Evolutionary conservation across 345 rosid genomes (phyloP), one percentile per base, ranked within the genome.

Genomic region (Stellera chamaejasme): DNA sequence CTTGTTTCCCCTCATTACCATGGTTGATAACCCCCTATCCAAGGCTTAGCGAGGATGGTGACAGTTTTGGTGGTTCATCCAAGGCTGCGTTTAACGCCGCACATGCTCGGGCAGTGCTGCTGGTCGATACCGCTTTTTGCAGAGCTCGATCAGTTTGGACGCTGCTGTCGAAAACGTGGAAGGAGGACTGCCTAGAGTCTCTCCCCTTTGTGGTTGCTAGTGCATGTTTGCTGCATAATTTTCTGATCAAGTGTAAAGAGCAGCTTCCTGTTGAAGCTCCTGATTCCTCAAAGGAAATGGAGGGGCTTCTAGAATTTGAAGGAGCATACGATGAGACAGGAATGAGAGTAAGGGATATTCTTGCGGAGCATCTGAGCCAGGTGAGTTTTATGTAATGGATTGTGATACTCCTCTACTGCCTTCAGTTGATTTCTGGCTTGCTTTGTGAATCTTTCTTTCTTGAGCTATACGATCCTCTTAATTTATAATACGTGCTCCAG

Each of bases 1-100:
- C 84, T 48, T 67, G 83, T 72, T 82, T 86, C 43, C 92, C 97
- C 13, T 69, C 82, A 14, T 54, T 82, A 59, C 75, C 84, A 9
- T 90, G 95, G 97, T 87, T 90, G 52, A 39, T 86, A 65, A 80
- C 90, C 46, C 90, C 92, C 55, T 90, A 78, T 47, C 12, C 42
- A 13, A 57, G 48, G 41, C 50, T 56, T 27, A 62, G 66, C 12
- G 87, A 78, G 23, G 85, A 76, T 27, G 85, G 75, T 13, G 72
- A 73, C 44, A 72, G 82, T 64, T 75, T 71, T 6, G 61, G n/a
- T n/a, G n/a, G 78, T 42, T 74, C 70, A 0, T 64, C 64, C 0
- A 66, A 68, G 61, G 69, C 52, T 46, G 84, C 80, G 69, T 90
- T 84, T 66, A 82, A 90, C 59, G 54, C 67, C 2, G 76, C 61